Conservation (phyloP, 1,284 basidiomycete genomes). For the Phylloboletellus chloephorus region DNA sequence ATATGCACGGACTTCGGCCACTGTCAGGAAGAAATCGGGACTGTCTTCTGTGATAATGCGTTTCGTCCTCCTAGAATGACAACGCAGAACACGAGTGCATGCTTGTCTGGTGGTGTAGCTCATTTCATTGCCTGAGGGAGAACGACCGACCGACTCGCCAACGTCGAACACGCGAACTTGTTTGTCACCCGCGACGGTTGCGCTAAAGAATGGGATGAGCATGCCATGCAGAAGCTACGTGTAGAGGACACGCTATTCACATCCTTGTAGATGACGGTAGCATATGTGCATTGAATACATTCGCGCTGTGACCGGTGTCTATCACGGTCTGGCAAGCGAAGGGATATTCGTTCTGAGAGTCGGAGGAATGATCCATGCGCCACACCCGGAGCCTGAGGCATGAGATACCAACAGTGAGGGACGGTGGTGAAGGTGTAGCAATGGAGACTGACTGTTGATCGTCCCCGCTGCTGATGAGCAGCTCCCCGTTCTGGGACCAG, state of each 20-base stretch:
- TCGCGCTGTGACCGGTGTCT: constrained; percentile 74
- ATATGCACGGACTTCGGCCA: constrained; percentile 60
- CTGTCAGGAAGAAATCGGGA: constrained; percentile 80
- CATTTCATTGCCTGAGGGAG: constrained; percentile 33
- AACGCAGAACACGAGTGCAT: constrained; percentile 53
- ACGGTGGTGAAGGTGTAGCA: constrained; percentile 13
- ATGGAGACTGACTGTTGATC: constrained; percentile 63
- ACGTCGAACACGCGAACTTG: constrained; percentile 83
- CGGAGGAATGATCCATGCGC: constrained; percentile 44
- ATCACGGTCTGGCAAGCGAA: constrained; percentile 62
- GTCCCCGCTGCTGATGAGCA: constrained; percentile 77
- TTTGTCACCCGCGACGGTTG: constrained; percentile 73
- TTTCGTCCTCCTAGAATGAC: constrained; percentile 70
- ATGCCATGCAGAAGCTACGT: neutral
- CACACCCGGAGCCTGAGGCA: constrained; percentile 59
- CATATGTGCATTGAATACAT: constrained; percentile 87
- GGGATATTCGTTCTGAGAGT: constrained; percentile 41
- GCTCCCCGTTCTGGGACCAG: constrained; percentile 73
- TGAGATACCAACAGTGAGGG: constrained; percentile 22
- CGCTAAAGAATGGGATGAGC: constrained; percentile 38
- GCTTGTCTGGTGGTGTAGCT: constrained; percentile 43
- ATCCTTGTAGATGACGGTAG: constrained; percentile 69
- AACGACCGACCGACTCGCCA: constrained; percentile 41
- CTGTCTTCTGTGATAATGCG: constrained; percentile 80
- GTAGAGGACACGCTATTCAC: constrained; percentile 35